Evolutionary conservation across 345 rosid species (phyloP), one percentile per base, ranked within the genome.

Genomic region (Nasturtium officinale): DNA sequence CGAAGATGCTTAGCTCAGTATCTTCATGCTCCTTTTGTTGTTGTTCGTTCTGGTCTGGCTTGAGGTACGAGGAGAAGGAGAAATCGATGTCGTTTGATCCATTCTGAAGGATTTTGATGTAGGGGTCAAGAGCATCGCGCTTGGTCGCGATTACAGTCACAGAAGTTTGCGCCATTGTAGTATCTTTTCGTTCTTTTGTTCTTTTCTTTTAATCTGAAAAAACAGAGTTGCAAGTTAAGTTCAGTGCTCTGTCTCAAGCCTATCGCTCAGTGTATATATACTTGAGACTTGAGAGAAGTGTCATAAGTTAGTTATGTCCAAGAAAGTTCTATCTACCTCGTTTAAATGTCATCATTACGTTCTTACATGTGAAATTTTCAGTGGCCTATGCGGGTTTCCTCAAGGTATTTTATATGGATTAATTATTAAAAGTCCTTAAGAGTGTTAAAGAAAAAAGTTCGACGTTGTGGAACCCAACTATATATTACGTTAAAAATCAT

Each of bases 1-100:
- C 91, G 18, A 92, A 89, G 45, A 92, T 85, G 75, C 90, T 83
- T 32, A 90, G 64, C 73, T 92, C 96, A 0, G 83, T 37, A 51
- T 90, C 90, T 15, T 85, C 94, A 45, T 28, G 55, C 18, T 61
- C 66, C 18, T 78, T 67, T 33, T 73, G 37, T 42, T 65, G 65
- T 16, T 61, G 71, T 30, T 43, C 40, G 43, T 71, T 71, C 43
- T 51, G 26, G 28, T 58, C 76, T 62, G 62, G 63, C 7, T 74
- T 79, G 67, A 79, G 82, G 63, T 74, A 79, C 2, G 82, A 79
- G 33, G 79, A 74, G 71, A 79, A 79, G 32, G 82, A 79, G 57
- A 75, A 60, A 58, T 79, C 82, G 11, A 74, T 69, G 30, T 47
- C 66, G 60, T 55, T 29, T 48, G 81, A 29, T 38, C 63, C 63